Conservation (phyloP, 1,284 basidiomycete species). For the Malassezia vespertilionis region DNA sequence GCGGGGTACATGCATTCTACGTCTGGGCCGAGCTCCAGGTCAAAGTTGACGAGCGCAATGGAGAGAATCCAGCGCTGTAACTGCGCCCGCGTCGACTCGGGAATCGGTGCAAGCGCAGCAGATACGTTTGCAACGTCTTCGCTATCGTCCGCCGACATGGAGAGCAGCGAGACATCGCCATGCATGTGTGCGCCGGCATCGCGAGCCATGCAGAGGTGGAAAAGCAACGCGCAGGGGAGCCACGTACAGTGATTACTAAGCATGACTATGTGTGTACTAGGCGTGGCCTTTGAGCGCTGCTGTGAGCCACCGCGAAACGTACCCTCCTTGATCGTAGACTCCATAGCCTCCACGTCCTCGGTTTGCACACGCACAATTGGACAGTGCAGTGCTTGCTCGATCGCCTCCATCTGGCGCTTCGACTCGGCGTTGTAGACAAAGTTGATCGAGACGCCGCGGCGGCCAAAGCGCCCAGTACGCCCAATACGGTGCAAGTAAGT, state of each 20-base stretch:
- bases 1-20: constrained; percentile 63
- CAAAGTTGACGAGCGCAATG: constrained; percentile 42
- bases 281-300: constrained; percentile 21
- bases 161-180: constrained; percentile 12
- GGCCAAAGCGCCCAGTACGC: constrained; percentile 44
- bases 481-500: constrained; percentile 98
- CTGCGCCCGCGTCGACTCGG: constrained; percentile 20
- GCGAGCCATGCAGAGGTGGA: too few relatives aligned
- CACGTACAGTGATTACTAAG: too few relatives aligned
- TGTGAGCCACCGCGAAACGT: not conserved
- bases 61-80: constrained; percentile 44
- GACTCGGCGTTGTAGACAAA: constrained; percentile 44
- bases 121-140: not conserved
- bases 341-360: constrained; percentile 46
- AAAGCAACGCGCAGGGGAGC: too few relatives aligned
- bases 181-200: too few relatives aligned
- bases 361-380: constrained; percentile 38
- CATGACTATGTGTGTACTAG: constrained; percentile 11
- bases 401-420: constrained; percentile 40
- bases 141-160: constrained; percentile 5
- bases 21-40: constrained; percentile 60
- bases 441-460: constrained; percentile 46
- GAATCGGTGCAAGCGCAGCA: not conserved
- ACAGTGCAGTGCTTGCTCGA: constrained; percentile 41
- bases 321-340: constrained; percentile 41